Conservation (phyloP, 2,329 filamentous ascomycete genomes). For the Botrytis tulipae region DNA sequence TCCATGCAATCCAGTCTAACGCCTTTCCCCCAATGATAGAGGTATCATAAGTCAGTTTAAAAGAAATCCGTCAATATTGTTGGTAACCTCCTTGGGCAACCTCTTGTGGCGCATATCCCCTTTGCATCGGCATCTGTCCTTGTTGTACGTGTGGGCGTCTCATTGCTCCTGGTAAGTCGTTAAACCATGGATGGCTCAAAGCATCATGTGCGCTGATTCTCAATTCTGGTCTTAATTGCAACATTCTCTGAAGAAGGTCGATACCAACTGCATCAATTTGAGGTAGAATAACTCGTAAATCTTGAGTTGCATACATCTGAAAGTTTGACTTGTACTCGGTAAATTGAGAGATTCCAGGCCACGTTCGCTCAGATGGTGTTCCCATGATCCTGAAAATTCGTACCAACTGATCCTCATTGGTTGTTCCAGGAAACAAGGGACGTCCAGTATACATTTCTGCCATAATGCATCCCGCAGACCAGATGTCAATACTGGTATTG, state of each 20-base stretch:
- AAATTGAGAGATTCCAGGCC: constrained; percentile 92
- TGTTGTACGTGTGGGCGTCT: constrained; percentile 30
- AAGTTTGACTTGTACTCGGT: constrained; percentile 98
- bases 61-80: constrained; percentile 19
- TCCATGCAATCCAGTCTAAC: constrained; percentile 13
- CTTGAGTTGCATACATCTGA: constrained; percentile 90
- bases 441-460: constrained; percentile 98
- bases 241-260: constrained; percentile 84
- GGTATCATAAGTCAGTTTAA: constrained; percentile 18
- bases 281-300: constrained; percentile 80
- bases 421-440: constrained; percentile 93
- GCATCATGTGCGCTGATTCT: constrained; percentile 85
- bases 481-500: constrained; percentile 99
- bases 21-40: constrained; percentile 14
- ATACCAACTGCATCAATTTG: constrained; percentile 87
- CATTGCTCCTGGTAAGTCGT: constrained; percentile 51
- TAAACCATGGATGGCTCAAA: constrained; percentile 90
- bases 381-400: constrained; percentile 99
- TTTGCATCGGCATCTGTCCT: constrained; percentile 22
- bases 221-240: constrained; percentile 89
- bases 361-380: constrained; percentile 89
- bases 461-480: constrained; percentile 99
- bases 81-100: constrained; percentile 15
- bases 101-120: constrained; percentile 11
- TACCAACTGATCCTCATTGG: constrained; percentile 95